Percentiles rank a stretch among this genome's conserved stretches.
Evolutionary conservation across 164 flowering plant genomes (phyloP).

Genomic region (Stephania cephalantha): DNA sequence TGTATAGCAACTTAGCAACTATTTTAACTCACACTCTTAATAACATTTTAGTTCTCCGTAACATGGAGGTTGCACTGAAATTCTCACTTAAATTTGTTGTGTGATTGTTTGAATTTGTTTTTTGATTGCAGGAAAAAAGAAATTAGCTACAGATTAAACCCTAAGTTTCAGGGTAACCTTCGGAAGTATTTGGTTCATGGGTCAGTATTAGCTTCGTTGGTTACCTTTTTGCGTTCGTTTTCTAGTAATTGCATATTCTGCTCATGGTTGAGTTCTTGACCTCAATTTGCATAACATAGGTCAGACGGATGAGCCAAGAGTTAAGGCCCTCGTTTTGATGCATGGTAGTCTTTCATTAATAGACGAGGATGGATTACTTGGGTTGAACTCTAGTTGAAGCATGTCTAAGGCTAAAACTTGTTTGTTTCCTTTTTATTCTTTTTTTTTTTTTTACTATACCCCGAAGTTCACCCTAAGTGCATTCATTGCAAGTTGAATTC

Average conservation of each 20-base stretch:
- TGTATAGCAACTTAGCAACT: background rate
- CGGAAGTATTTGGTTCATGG: constrained; percentile 67
- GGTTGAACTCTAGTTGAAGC: background rate
- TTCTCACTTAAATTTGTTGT: background rate
- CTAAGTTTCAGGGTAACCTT: constrained; percentile 69
- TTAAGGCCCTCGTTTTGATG: background rate
- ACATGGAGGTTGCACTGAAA: background rate
- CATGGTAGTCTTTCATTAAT: background rate
- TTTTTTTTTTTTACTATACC: too few species aligned
- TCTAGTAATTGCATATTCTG: background rate
- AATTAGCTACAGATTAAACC: constrained; percentile 54
- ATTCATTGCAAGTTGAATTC: background rate
- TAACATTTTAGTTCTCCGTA: background rate
- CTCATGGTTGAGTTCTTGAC: background rate
- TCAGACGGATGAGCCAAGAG: background rate
- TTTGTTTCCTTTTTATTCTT: background rate
- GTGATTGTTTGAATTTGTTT: constrained; percentile 2
- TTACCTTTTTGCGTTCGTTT: background rate
- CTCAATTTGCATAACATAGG: background rate
- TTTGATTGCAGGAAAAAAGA: constrained; percentile 61
- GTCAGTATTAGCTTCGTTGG: constrained; percentile 33
- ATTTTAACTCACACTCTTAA: background rate
- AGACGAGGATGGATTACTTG: background rate
- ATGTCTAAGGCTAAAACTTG: background rate
- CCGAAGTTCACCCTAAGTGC: background rate